These are phyloP conservation scores for Bothia castanella DNA, from an alignment of 1,284 basidiomycete species.

Conservation along the genomic window DNA sequence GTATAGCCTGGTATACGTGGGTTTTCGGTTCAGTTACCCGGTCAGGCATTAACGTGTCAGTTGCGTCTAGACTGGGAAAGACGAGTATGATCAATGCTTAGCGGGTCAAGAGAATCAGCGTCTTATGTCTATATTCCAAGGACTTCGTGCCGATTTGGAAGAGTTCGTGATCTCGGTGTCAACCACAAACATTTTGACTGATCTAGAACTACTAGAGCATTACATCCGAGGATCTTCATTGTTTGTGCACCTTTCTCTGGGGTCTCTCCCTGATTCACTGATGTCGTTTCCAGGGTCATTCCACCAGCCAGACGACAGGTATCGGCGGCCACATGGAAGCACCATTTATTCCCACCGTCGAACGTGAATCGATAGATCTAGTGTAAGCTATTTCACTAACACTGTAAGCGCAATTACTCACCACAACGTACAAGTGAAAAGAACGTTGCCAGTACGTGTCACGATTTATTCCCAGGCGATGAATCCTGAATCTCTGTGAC, in stretches of 20 bases:
- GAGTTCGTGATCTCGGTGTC: slow-evolving; percentile 45
- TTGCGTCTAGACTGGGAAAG: slow-evolving; percentile 71
- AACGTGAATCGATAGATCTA: slow-evolving; percentile 91
- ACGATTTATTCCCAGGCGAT: no score
- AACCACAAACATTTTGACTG: slow-evolving; percentile 5
- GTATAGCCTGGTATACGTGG: slow-evolving; percentile 84
- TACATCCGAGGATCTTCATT: slow-evolving; percentile 73
- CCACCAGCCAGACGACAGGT: slow-evolving; percentile 90
- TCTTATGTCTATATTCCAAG: slow-evolving; percentile 68
- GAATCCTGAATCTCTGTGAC: no score
- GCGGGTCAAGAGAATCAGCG: slow-evolving; percentile 60
- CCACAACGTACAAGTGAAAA: no score
- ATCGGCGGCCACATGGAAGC: slow-evolving; percentile 90
- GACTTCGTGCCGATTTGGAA: slow-evolving; percentile 78
- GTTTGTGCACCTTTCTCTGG: slow-evolving; percentile 39
- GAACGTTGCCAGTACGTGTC: slow-evolving; percentile 13
- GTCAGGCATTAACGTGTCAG: no score
- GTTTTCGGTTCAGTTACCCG: slow-evolving; percentile 29
- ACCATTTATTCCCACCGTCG: slow-evolving; percentile 95
- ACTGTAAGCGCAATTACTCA: no score
- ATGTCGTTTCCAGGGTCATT: slow-evolving; percentile 53
- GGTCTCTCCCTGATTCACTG: neutral
- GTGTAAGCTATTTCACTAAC: slow-evolving; percentile 26
- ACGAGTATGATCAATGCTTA: slow-evolving; percentile 78
- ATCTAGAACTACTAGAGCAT: slow-evolving; percentile 43